These are phyloP conservation scores for Dipsacomyces acuminosporus DNA, from an alignment of 371 early-diverging fungal species.

Conservation along the genomic window DNA sequence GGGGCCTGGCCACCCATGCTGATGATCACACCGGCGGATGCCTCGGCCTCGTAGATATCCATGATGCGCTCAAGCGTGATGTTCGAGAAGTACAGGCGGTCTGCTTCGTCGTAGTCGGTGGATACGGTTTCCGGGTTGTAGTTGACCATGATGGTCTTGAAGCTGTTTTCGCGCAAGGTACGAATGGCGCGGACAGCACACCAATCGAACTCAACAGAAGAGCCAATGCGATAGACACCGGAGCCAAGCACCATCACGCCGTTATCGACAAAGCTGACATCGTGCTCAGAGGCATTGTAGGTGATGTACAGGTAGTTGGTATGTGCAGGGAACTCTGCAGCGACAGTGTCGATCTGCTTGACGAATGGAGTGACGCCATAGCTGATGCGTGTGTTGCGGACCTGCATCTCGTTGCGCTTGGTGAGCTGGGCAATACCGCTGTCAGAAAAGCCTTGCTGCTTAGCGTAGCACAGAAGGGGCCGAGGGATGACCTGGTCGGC, in stretches of 20 bases:
- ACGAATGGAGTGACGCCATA: constrained; percentile 82
- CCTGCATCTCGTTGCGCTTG: constrained; percentile 81
- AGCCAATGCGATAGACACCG: constrained; percentile 96
- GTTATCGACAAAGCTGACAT: constrained; percentile 78
- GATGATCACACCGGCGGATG: constrained; percentile 78
- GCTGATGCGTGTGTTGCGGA: constrained; percentile 74
- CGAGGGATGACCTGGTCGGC: constrained; percentile 52
- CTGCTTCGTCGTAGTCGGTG: constrained; percentile 95
- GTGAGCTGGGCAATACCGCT: constrained; percentile 52
- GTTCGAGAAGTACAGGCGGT: constrained; percentile 91
- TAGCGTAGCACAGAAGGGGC: constrained; percentile 63
- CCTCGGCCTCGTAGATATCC: constrained; percentile 90
- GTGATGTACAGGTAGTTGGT: constrained; percentile 97
- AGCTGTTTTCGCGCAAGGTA: constrained; percentile 70
- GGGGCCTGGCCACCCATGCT: constrained; percentile 96
- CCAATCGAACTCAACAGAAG: constrained; percentile 97
- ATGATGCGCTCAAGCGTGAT: constrained; percentile 85
- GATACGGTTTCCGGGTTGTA: constrained; percentile 97
- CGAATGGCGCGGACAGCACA: constrained; percentile 91
- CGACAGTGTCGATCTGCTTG: constrained; percentile 97
- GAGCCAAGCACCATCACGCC: constrained; percentile 93
- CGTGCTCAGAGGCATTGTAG: constrained; percentile 87
- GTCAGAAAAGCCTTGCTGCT: constrained; percentile 93
- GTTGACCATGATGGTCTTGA: constrained; percentile 94
- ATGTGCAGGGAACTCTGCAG: constrained; percentile 93